Base-by-base conservation (phyloP, 1,284 basidiomycete species). In the Irpex sp. region DNA sequence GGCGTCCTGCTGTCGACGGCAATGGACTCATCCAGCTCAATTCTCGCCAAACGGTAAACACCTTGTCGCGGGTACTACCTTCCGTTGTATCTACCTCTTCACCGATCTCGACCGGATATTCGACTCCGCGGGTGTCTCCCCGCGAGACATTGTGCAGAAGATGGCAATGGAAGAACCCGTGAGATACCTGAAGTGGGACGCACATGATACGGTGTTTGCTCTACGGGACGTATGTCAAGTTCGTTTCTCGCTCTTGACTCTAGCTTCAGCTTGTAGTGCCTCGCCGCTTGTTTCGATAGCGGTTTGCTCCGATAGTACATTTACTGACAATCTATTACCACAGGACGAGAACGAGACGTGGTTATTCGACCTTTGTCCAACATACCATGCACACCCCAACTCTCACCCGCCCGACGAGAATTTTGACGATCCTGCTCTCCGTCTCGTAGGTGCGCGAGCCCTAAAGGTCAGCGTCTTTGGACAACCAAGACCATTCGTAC, bases 1-100 rank as follows among this genome's bases (percentile, higher is more conserved):
- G 21, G 21, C 3, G 21, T 26, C 21, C 21, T 26, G 21, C 21
- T 26, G 21, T 26, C 21, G 21, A 26, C 21, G 21, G 21, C 21
- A 26, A 26, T 26, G 21, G 21, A 26, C 21, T 26, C 21, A 26
- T 26, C 21, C 21, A 66, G 58, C 63, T 15, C 17, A 64, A 2
- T 68, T 73, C 60, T 71, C 69, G 15, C 69, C 70, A 3, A 69
- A 71, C 44, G 71, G 70, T 11, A 63, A 59, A 11, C 69, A 71
- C 52, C 15, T 73, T 36, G 65, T 69, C 17, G 66, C 65, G 1
- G 67, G 66, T 7, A 69, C 70, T 4, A 65, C 60, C 13, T 69
- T 66, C 44, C 69, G 70, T 5, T 59, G 70, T 21, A 57, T 73
- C 21, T 68, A 68, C 38, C 62, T 73, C 15, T 61, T 70, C 2